phyloP scores from a whole-genome alignment of 805 yeast species.

The Zygosaccharomyces bailii region DNA sequence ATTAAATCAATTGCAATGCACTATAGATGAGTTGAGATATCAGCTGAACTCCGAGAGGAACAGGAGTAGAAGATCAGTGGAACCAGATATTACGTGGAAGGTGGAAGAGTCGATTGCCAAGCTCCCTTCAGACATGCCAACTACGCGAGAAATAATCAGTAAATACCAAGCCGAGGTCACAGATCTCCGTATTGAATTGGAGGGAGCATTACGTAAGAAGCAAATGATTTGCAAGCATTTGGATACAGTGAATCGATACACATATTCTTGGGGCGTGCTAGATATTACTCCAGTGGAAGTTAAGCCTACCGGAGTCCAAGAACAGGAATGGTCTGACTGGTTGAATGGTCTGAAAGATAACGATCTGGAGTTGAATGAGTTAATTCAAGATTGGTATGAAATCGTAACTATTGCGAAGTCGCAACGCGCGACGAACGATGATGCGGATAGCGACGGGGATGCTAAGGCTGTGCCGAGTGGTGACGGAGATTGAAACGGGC shows the following conservation, averaged over 20 bases:
- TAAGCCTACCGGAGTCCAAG: constrained; percentile 3
- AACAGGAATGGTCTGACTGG: constrained; percentile 2
- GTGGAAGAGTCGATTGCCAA: constrained; percentile 2
- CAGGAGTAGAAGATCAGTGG: constrained; percentile 3
- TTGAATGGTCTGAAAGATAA: not conserved
- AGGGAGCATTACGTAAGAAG: not conserved
- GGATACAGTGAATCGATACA: constrained; percentile 14
- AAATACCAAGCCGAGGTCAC: constrained; percentile 10
- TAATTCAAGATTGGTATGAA: constrained; percentile 22
- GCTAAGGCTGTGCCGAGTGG: not conserved
- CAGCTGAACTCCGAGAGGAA: constrained; percentile 9
- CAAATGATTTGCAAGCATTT: constrained; percentile 6
- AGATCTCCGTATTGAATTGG: not conserved
- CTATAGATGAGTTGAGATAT: constrained; percentile 16
- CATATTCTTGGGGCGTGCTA: constrained; percentile 14
- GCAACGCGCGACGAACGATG: not conserved
- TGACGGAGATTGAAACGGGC: not conserved
- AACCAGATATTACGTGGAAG: constrained; percentile 2
- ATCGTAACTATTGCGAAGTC: constrained; percentile 10
- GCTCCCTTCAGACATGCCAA: not conserved
- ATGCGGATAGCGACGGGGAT: not conserved
- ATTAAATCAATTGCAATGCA: constrained; percentile 15
- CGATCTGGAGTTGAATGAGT: constrained; percentile 14
- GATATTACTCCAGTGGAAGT: constrained; percentile 12
- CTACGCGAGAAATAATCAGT: not conserved